Evolutionary conservation across 179 eudicot species (phyloP), one percentile per base, ranked within the genome.

Genomic region (Sideroxylon spinosum): DNA sequence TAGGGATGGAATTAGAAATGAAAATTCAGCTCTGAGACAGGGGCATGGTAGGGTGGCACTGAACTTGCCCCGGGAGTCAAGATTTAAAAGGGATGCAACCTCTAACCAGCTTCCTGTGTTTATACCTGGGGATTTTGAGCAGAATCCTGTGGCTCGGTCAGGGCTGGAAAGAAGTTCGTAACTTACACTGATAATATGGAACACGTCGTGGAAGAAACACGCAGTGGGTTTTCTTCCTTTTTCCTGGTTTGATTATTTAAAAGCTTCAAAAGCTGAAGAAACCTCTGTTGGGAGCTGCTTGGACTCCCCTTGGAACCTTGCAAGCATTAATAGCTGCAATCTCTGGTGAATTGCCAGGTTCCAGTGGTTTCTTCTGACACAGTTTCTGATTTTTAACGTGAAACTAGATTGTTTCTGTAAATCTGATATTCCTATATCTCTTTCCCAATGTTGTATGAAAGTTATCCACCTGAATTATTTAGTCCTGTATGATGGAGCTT

Each of bases 101-200:
- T 94, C 97, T 3, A 89, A 94, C 85, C 98, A 94, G 90, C 97
- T 94, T 67, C 98, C 97, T 32, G 91, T 94, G 56, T 94, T 92
- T 49, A 78, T 90, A 17, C 97, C 96, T 29, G 89, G 92, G 28
- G 83, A 86, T 46, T 79, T 74, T 55, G 81, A 84, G 23, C 61
- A 77, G 72, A 80, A 80, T 78, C 84, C 70, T 56, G 80, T 74
- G 6, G 78, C 78, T 26, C 78, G 80, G 22, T 77, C 79, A 13
- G 59, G 85, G 25, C 48, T 49, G 2, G n/a, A 2, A 74, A 77
- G 76, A 73, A 73, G 48, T 26, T 62, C 61, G 25, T 66, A 26
- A 32, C 49, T 32, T 46, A 14, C 7, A 37, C 16, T 7, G 20
- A n/a, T 44, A 23, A 46, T 17, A 17, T 22, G 17, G 37, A 32